Base-by-base conservation (phyloP, 202 grass and related monocot species). In the Digitaria exilis region DNA sequence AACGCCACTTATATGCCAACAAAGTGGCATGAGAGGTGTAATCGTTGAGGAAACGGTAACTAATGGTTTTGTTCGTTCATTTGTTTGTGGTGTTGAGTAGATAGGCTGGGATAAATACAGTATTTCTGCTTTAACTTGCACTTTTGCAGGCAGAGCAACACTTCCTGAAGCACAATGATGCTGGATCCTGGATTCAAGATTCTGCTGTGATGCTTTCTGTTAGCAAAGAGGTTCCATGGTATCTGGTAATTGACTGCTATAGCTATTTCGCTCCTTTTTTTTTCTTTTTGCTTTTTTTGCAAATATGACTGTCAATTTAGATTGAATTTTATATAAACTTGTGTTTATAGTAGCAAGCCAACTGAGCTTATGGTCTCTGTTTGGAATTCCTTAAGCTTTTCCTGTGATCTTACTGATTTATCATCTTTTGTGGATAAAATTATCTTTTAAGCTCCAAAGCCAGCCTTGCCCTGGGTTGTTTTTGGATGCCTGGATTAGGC, bases 141-240 rank as follows among this genome's bases (percentile, higher is more conserved):
- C 25, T 28, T 81, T 54, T 71, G 51, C 85, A 98, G 96, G 90
- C 91, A 83, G 96, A 98, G 39, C 96, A 98, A 83, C 92, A 95
- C 83, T 98, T 98, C 78, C 80, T 98, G 66, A 98, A 98, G 81
- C 91, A 95, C 82, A 98, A 95, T 10, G 96, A 98, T 87, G 90
- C 89, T 82, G 96, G 93, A 63, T 98, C 96, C 72, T 98, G 96
- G 96, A 93, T 95, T 75, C 96, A 96, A 84, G 96, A 96, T 83
- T 98, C 93, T 64, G 91, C 93, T 6, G 71, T 95, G 80, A 90
- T 98, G 87, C 77, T 93, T 87, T 92, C 92, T 50, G 83, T 82
- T 82, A 93, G 89, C 77, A 98, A 91, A 89, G 96, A 98, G 57
- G 89, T 87, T 86, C 93, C 96, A 34, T 98, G 96, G 96, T 98